phyloP scores from a whole-genome alignment of 2,329 filamentous ascomycete species.

The Fusarium cyanostomum region DNA sequence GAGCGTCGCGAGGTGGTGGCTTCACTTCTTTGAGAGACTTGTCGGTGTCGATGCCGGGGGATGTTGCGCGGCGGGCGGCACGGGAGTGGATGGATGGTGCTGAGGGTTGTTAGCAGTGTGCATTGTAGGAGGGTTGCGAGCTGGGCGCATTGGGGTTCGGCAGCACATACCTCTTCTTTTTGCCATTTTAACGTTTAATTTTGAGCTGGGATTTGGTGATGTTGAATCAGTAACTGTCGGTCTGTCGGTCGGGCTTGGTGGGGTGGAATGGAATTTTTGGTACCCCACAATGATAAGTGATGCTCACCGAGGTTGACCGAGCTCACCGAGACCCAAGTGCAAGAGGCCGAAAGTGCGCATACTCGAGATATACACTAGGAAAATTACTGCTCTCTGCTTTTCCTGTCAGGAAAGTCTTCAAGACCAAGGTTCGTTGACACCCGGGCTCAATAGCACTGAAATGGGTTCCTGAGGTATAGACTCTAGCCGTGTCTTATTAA shows the following conservation, averaged over 20 bases:
- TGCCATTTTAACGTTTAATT: slow-evolving; percentile 41
- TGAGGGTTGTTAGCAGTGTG: slow-evolving; percentile 45
- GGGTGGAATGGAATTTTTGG: slow-evolving; percentile 42
- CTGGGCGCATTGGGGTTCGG: too few relatives aligned
- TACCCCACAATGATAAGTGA: slow-evolving; percentile 41
- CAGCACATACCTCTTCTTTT: slow-evolving; percentile 44
- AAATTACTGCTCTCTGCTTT: too few relatives aligned
- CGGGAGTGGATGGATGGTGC: slow-evolving; percentile 76
- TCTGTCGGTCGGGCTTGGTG: slow-evolving; percentile 28
- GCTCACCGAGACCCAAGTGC: slow-evolving; percentile 19
- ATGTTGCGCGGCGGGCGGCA: slow-evolving; percentile 76
- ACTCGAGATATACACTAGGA: too few relatives aligned
- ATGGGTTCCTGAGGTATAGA: background rate
- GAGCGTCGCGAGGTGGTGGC: slow-evolving; percentile 54
- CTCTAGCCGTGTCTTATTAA: background rate
- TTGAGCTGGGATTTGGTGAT: slow-evolving; percentile 17
- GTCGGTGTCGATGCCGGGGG: slow-evolving; percentile 75
- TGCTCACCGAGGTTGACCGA: slow-evolving; percentile 38
- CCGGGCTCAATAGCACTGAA: background rate
- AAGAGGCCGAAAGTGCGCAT: background rate
- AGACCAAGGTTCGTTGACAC: too few relatives aligned
- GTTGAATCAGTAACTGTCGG: slow-evolving; percentile 25
- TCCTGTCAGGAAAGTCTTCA: too few relatives aligned
- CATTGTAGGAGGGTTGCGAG: too few relatives aligned
- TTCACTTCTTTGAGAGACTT: slow-evolving; percentile 73